Percentiles rank a stretch among this genome's conserved stretches.
These are phyloP conservation scores for Orbilia blumenaviensis DNA, from an alignment of 2,329 filamentous ascomycete species.

Conservation along the genomic window DNA sequence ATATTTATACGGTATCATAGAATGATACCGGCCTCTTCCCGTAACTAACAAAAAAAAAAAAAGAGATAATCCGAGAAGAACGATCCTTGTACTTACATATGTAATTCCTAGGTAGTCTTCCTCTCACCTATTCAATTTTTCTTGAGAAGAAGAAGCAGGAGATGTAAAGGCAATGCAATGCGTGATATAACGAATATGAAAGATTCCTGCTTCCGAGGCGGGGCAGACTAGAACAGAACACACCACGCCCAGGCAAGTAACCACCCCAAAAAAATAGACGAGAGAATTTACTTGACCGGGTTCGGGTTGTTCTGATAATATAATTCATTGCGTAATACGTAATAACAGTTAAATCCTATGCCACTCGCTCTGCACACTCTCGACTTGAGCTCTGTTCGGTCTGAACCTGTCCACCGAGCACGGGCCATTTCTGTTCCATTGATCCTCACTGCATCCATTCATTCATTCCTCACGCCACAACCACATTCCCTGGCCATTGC, in stretches of 20 bases:
- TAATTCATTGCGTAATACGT: constrained; percentile 21
- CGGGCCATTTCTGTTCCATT: constrained; percentile 3
- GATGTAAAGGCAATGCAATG: background rate
- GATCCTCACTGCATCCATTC: background rate
- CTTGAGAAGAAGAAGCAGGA: no score
- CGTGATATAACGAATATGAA: background rate
- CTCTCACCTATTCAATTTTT: no score
- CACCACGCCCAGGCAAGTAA: no score
- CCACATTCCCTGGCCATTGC: background rate
- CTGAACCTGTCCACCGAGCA: no score
- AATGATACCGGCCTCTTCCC: no score
- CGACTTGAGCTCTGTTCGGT: no score
- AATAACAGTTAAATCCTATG: background rate
- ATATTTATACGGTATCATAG: background rate
- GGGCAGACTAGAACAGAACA: background rate
- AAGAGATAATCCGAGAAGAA: background rate
- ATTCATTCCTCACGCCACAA: constrained; percentile 4
- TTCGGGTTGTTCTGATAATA: constrained; percentile 3
- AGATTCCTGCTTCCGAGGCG: constrained; percentile 11
- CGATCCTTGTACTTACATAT: no score
- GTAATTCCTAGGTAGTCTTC: no score
- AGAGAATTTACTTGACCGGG: no score
- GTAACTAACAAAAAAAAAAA: no score
- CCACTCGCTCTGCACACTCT: no score
- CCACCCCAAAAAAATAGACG: no score